Conservation (phyloP, 495 filamentous ascomycete genomes). For the Penicillium angulare region DNA sequence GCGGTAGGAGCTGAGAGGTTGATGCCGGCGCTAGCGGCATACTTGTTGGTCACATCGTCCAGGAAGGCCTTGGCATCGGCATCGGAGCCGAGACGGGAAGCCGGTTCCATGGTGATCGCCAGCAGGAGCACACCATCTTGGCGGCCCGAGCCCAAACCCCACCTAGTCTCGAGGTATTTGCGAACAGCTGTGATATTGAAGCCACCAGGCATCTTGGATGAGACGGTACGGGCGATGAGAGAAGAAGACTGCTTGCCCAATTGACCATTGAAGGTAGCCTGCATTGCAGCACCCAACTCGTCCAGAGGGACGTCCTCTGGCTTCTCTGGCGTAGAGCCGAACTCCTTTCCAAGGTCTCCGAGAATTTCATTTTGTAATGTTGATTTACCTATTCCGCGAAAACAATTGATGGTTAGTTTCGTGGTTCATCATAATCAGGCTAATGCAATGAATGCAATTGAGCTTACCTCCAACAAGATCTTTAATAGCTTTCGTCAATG, state of each 20-base stretch:
- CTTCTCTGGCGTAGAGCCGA: conserved; percentile 96
- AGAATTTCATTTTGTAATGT: conserved; percentile 97
- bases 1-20: conserved; percentile 74
- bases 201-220: conserved; percentile 98
- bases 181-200: conserved; percentile 96
- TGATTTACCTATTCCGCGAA: conserved; percentile 72
- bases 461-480: conserved; percentile 93
- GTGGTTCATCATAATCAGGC: no score
- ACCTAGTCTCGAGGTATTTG: conserved; percentile 92
- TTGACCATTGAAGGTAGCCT: conserved; percentile 96
- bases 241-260: conserved; percentile 96
- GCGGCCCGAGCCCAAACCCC: conserved; percentile 82
- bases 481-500: conserved; percentile 95
- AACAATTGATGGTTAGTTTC: background rate
- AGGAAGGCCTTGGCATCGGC: conserved; percentile 88
- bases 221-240: conserved; percentile 88
- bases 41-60: conserved; percentile 84
- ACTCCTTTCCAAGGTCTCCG: conserved; percentile 95
- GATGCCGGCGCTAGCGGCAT: conserved; percentile 81
- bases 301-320: conserved; percentile 96
- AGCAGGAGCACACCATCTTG: conserved; percentile 90
- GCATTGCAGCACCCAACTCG: conserved; percentile 93
- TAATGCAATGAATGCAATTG: no score
- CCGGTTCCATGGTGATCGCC: conserved; percentile 88
- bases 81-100: conserved; percentile 83